Conservation (phyloP, 176 grass and related monocot species). For the Stipa capillata region DNA sequence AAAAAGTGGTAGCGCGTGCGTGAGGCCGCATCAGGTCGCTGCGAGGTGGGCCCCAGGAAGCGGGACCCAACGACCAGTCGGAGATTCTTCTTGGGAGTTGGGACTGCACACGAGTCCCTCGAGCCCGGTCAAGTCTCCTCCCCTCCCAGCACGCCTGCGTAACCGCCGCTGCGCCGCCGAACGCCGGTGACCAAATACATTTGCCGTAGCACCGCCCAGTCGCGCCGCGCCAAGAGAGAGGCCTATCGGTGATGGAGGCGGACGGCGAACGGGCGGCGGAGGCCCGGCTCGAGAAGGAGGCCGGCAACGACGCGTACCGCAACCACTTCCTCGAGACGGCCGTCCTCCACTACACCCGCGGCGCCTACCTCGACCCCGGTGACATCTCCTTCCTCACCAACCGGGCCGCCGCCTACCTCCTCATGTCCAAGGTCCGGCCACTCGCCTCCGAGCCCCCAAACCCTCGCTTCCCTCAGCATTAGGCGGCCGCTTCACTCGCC, state of each 20-base stretch:
- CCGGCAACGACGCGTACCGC: conserved; percentile 4
- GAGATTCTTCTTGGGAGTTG: neutral
- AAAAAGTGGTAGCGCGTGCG: too few relatives aligned
- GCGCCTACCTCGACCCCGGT: conserved; percentile 18
- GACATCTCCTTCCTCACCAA: conserved; percentile 55
- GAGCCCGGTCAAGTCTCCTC: conserved; percentile 4
- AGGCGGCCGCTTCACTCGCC: too few relatives aligned
- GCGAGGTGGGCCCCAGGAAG: neutral
- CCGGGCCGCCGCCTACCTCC: conserved; percentile 47
- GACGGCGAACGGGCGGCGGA: neutral
- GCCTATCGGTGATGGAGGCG: neutral
- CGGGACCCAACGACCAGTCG: neutral
- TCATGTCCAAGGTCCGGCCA: conserved; percentile 29
- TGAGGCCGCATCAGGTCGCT: neutral
- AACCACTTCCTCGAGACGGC: conserved; percentile 4
- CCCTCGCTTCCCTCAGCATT: neutral
- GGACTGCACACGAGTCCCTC: too few relatives aligned
- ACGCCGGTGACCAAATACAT: neutral
- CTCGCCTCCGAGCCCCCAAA: neutral
- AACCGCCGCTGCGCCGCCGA: neutral
- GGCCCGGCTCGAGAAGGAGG: conserved; percentile 11
- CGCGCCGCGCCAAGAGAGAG: too few relatives aligned
- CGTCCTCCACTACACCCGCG: conserved; percentile 14
- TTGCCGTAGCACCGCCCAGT: neutral
- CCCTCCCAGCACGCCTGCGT: neutral